Percentiles rank a stretch among this genome's conserved stretches.
Conservation (phyloP, 495 filamentous ascomycete species). For the Cercophora samala region DNA sequence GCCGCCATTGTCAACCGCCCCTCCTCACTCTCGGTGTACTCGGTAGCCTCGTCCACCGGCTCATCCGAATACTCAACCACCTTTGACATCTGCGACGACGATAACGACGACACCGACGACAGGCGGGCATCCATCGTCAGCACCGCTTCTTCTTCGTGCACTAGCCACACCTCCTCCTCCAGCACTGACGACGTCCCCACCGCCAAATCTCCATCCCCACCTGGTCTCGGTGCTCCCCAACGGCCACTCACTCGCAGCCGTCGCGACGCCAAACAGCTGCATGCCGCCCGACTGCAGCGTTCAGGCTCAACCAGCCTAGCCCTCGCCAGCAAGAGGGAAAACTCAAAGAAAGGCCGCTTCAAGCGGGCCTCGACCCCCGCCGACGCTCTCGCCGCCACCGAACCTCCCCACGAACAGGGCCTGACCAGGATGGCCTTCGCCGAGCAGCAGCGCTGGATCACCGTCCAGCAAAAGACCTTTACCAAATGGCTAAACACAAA, state of each 20-base stretch:
- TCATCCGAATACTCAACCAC: constrained; percentile 22
- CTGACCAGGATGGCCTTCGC: constrained; percentile 52
- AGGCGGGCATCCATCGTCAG: constrained; percentile 31
- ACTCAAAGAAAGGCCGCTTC: constrained; percentile 29
- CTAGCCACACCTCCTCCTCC: constrained; percentile 11
- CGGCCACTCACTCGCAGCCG: constrained; percentile 27
- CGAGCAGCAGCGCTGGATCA: constrained; percentile 86
- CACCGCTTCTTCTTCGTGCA: constrained; percentile 23
- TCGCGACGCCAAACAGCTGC: constrained; percentile 36
- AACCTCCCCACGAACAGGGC: constrained; percentile 40
- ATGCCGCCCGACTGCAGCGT: constrained; percentile 33
- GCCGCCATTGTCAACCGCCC: constrained; percentile 21
- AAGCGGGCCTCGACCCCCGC: constrained; percentile 28
- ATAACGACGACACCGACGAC: not conserved
- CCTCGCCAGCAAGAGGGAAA: constrained; percentile 28
- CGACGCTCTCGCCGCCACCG: constrained; percentile 31
- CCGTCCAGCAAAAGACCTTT: constrained; percentile 98
- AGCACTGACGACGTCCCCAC: constrained; percentile 11
- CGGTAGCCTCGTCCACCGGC: constrained; percentile 24
- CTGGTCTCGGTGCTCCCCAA: not conserved
- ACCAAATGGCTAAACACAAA: constrained; percentile 99
- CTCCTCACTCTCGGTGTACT: constrained; percentile 31
- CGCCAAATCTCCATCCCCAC: constrained; percentile 4
- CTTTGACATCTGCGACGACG: constrained; percentile 5
- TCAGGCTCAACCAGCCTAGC: constrained; percentile 35